phyloP scores from a whole-genome alignment of 2,329 filamentous ascomycete species.

The Colletotrichum australisinense region DNA sequence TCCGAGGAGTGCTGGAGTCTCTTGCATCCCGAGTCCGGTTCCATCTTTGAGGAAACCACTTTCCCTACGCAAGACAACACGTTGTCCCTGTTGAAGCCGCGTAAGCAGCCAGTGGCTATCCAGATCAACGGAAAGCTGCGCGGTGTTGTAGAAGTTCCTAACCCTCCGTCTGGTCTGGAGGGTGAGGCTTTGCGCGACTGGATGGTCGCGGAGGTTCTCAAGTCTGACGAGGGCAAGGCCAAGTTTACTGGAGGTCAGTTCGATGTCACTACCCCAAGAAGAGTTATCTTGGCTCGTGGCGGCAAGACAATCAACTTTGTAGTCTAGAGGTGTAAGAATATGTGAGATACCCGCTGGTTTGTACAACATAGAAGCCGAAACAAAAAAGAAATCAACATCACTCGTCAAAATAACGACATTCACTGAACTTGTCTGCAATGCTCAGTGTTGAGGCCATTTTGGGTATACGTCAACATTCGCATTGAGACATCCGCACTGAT shows the following conservation, averaged over 20 bases:
- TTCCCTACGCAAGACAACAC: constrained; percentile 72
- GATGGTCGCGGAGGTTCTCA: constrained; percentile 70
- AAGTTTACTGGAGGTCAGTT: constrained; percentile 62
- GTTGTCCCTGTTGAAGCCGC: constrained; percentile 59
- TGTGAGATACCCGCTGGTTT: constrained; percentile 32
- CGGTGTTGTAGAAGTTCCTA: constrained; percentile 73
- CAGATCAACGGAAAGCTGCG: constrained; percentile 85
- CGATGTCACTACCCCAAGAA: constrained; percentile 65
- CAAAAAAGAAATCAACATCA: neutral
- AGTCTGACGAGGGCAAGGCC: constrained; percentile 68
- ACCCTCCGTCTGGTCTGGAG: constrained; percentile 54
- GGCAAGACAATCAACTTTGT: constrained; percentile 84
- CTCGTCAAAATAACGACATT: neutral
- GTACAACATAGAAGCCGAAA: constrained; percentile 8
- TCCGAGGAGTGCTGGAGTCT: constrained; percentile 83
- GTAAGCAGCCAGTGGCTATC: constrained; percentile 70
- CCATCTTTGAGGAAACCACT: constrained; percentile 56
- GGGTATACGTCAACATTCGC: no score
- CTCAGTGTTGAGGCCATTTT: neutral
- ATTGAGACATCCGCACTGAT: no score
- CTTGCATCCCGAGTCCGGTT: constrained; percentile 54
- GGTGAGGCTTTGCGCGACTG: constrained; percentile 65
- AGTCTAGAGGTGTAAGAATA: constrained; percentile 46
- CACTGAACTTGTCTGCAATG: neutral
- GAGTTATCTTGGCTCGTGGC: constrained; percentile 73